Evolutionary conservation across 345 rosid genomes (phyloP), one percentile per base, ranked within the genome.

Genomic region (sweet orange (Citrus sinensis)): DNA sequence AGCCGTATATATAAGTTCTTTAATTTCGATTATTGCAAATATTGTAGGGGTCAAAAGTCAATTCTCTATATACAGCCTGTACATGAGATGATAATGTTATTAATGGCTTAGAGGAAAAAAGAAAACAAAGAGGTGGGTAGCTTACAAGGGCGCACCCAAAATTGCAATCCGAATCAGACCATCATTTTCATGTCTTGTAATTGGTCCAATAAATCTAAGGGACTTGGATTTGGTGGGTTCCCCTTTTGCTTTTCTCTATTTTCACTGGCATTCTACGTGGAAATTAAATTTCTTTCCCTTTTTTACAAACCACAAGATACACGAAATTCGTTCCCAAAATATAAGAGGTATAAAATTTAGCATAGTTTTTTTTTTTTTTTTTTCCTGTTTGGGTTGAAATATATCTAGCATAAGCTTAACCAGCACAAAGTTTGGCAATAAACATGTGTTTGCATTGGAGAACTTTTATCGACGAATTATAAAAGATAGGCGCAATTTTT

Each of bases 91-190:
- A 86, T 81, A 86, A 79, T 70, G 76, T 76, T 24, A 69, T 76
- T 68, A 79, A 76, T 46, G 77, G 30, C 19, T 42, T 42, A 62
- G 64, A 60, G 32, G 71, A 34, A 76, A 73, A 29, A 19, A 10
- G 39, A 29, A 24, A 35, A 34, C 9, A 3, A 20, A 46, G 65
- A 78, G 76, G 84, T 82, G 79, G 86, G 78, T 61, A 54, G 70
- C 66, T 73, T 76, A 70, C 70, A 80, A 77, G 79, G 84, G 79
- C 87, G 86, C 86, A 87, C 88, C 86, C 65, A 61, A 17, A 80
- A 64, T 81, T 90, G 96, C 92, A 67, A 82, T 90, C 91, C 79
- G 80, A 89, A 76, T 90, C 93, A 84, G 88, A 85, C 83, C 88
- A 83, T 86, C 80, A 87, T 79, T 82, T 83, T 73, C 69, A 60